Percentiles rank a stretch among this genome's conserved stretches.
These are phyloP conservation scores for Cadophora malorum DNA, from an alignment of 2,329 filamentous ascomycete genomes.

Conservation along the genomic window DNA sequence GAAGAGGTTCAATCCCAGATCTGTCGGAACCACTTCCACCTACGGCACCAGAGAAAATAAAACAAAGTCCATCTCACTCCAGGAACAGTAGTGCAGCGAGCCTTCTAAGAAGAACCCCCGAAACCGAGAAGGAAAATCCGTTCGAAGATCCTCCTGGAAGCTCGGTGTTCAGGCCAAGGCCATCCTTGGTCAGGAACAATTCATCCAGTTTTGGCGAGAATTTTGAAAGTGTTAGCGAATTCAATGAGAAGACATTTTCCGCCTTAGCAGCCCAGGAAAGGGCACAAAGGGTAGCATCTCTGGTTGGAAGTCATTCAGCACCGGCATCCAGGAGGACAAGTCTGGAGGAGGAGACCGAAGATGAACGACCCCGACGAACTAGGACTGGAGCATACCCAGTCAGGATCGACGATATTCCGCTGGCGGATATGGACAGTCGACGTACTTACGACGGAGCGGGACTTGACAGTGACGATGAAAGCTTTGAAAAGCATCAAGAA, in stretches of 20 bases:
- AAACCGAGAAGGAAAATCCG: constrained; percentile 41
- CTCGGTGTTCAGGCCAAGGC: constrained; percentile 35
- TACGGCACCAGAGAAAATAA: constrained; percentile 31
- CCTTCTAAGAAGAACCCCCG: constrained; percentile 35
- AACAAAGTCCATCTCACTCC: constrained; percentile 39
- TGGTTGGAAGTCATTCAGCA: constrained; percentile 43
- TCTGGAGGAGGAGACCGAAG: constrained; percentile 40
- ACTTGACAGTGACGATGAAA: constrained; percentile 40
- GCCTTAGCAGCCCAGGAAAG: constrained; percentile 44
- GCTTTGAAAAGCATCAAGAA: constrained; percentile 28
- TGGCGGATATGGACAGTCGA: constrained; percentile 40
- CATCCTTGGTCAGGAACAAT: constrained; percentile 41
- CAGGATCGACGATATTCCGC: constrained; percentile 44
- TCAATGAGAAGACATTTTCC: constrained; percentile 43
- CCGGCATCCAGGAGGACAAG: constrained; percentile 44
- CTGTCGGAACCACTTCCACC: constrained; percentile 21
- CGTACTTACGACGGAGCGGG: constrained; percentile 37
- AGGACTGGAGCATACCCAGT: constrained; percentile 35
- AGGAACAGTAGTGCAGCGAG: constrained; percentile 37
- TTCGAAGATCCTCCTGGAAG: constrained; percentile 35
- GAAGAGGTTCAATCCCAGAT: constrained; percentile 34
- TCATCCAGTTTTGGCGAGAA: constrained; percentile 28
- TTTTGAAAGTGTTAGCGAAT: constrained; percentile 32
- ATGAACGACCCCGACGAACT: constrained; percentile 22
- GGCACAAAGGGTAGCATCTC: constrained; percentile 42